phyloP scores from a whole-genome alignment of 768 basidiomycete genomes.

The Pleurotus platypus region DNA sequence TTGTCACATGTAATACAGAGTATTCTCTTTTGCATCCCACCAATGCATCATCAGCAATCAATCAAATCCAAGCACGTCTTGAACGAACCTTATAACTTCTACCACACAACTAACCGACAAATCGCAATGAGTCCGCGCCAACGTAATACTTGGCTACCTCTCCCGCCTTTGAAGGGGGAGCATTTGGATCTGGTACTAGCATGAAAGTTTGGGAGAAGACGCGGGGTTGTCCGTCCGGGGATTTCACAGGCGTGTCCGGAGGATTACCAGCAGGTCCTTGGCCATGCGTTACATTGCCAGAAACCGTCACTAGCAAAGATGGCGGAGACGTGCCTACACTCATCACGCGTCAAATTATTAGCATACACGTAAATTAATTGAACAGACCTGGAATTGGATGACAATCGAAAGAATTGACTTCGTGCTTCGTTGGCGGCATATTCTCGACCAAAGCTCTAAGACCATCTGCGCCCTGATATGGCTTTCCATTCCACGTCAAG shows the following conservation, averaged over 20 bases:
- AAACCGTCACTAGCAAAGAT: constrained; percentile 73
- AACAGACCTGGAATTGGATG: constrained; percentile 79
- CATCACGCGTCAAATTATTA: background rate
- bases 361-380: no score
- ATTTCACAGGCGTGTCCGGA: constrained; percentile 42
- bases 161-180: constrained; percentile 59
- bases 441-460: constrained; percentile 61
- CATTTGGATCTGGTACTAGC: constrained; percentile 71
- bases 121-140: constrained; percentile 74
- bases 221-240: constrained; percentile 73
- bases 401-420: constrained; percentile 85
- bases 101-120: constrained; percentile 58
- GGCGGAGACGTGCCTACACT: constrained; percentile 72
- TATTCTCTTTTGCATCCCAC: no score
- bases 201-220: constrained; percentile 89
- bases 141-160: constrained; percentile 83
- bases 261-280: constrained; percentile 58
- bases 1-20: no score
- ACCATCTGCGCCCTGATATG: constrained; percentile 69
- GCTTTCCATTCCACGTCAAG: constrained; percentile 83
- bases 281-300: constrained; percentile 76
- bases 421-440: constrained; percentile 81
- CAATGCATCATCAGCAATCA: no score
- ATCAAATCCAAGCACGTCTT: no score
- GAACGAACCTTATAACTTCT: background rate